phyloP scores from a whole-genome alignment of 2,329 filamentous ascomycete species.

The Thielaviopsis punctulata region DNA sequence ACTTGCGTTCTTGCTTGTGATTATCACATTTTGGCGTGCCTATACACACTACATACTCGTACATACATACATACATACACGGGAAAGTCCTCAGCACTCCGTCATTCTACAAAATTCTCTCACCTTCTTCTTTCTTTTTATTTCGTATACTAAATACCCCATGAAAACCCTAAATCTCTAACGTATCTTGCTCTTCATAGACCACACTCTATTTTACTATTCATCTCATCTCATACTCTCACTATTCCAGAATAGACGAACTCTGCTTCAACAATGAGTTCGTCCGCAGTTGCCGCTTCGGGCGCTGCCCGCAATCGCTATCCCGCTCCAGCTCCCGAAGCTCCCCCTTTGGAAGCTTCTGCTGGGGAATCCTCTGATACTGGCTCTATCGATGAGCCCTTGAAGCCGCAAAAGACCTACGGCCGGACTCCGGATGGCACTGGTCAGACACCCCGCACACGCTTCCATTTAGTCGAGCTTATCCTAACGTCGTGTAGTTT shows the following conservation, averaged over 20 bases:
- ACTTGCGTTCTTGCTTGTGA: neutral
- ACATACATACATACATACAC: too few relatives aligned
- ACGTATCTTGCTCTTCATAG: neutral
- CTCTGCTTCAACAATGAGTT: constrained; percentile 10
- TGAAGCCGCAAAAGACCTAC: constrained; percentile 48
- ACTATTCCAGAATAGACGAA: neutral
- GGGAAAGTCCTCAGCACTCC: neutral
- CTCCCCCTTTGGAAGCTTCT: neutral
- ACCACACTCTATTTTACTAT: neutral
- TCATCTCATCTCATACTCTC: neutral
- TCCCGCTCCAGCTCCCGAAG: constrained; percentile 6
- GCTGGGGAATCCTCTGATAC: neutral
- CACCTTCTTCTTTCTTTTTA: neutral
- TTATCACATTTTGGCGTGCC: neutral
- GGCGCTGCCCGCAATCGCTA: constrained; percentile 7
- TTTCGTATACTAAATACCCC: neutral
- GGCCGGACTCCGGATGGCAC: constrained; percentile 81
- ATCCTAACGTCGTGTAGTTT: constrained; percentile 40
- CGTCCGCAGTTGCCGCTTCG: constrained; percentile 6
- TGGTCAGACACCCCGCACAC: constrained; percentile 45
- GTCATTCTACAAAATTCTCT: neutral
- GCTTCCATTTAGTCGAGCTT: neutral
- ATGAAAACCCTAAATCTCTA: neutral
- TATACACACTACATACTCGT: too few relatives aligned
- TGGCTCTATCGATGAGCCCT: neutral